Base-by-base conservation (phyloP, 2,329 filamentous ascomycete species). In the Magnaporthiopsis incrustans region DNA sequence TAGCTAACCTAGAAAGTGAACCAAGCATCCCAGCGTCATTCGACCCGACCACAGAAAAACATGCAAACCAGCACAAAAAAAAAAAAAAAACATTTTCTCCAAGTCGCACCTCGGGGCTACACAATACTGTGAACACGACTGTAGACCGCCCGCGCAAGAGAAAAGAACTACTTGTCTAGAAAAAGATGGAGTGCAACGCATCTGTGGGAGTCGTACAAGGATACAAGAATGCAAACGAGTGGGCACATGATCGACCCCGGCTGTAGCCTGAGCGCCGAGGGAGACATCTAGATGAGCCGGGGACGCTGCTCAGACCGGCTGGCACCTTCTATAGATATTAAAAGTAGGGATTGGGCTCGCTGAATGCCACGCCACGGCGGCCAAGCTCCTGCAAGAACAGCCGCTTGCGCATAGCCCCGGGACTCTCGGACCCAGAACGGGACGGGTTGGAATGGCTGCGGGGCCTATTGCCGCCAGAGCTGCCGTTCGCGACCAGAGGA, bases 341-440 rank as follows among this genome's bases (percentile, higher is more conserved):
- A 10, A 53, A 53, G 18, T 7, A n/a, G 2, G 56, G 60, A 56
- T 69, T 71, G 7, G 30, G 60, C 15, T 65, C 57, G 60, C 65
- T 64, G 58, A 64, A 63, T 30, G 65, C 65, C 30, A 66, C 35
- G 27, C 65, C 65, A 15, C 62, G 63, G 61, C 61, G 50, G 44
- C 64, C 64, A 11, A 66, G 60, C 27, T 63, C 53, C 59, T 64
- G 57, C 33, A 65, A 60, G 53, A 66, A 63, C n/a, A 60, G 35
- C 11, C 62, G 64, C 22, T 63, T 62, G 15, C 57, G 44, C 26
- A 60, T n/a, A 4, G 57, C 33, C n/a, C 64, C 67, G 57, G 68
- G 65, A 60, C 63, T 65, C n/a, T 61, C 14, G 12, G 64, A 50
- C 50, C 64, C 64, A 6, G 50, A 59, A 25, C 25, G 57, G 10